phyloP scores from a whole-genome alignment of 139 green algal genomes.

The Chlorella sp. region DNA sequence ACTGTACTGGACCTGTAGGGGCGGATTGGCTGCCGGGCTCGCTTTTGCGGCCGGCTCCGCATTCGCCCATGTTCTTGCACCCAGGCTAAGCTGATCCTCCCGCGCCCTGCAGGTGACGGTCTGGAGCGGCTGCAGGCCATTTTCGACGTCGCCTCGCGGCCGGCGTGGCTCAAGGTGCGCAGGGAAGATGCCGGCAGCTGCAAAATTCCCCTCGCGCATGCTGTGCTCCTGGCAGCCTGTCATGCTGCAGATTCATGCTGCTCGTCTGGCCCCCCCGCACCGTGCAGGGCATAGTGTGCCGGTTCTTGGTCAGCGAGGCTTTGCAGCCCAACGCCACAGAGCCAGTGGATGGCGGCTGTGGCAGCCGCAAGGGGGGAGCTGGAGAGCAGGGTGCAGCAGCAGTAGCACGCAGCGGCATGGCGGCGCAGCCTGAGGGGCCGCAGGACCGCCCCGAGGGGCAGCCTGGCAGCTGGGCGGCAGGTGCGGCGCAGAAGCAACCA shows the following conservation, averaged over 20 bases:
- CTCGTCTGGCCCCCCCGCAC: too few species aligned
- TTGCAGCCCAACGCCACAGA: background rate
- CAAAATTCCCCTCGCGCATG: background rate
- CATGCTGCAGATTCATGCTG: too few species aligned
- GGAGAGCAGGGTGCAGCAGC: background rate
- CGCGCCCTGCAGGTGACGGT: constrained; percentile 6
- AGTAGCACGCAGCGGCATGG: background rate
- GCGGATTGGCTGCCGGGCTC: background rate
- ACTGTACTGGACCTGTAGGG: background rate
- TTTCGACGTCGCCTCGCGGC: constrained; percentile 9
- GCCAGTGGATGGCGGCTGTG: background rate
- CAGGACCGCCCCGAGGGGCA: background rate
- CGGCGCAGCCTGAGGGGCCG: background rate
- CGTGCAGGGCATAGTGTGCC: constrained; percentile 26
- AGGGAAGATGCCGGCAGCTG: background rate
- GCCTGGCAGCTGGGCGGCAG: background rate
- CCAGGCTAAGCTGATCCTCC: too few species aligned
- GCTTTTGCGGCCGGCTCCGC: background rate
- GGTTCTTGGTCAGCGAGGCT: constrained; percentile 21
- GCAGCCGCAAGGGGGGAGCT: background rate
- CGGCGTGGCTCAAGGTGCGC: constrained; percentile 24
- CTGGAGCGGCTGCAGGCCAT: constrained; percentile 22
- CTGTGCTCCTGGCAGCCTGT: background rate
- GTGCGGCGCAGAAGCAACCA: background rate
- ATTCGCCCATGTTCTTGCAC: background rate